Percentiles rank a stretch among this genome's conserved stretches.
Evolutionary conservation across 2,329 filamentous ascomycete genomes (phyloP).

Genomic region (Curvularia sp.): DNA sequence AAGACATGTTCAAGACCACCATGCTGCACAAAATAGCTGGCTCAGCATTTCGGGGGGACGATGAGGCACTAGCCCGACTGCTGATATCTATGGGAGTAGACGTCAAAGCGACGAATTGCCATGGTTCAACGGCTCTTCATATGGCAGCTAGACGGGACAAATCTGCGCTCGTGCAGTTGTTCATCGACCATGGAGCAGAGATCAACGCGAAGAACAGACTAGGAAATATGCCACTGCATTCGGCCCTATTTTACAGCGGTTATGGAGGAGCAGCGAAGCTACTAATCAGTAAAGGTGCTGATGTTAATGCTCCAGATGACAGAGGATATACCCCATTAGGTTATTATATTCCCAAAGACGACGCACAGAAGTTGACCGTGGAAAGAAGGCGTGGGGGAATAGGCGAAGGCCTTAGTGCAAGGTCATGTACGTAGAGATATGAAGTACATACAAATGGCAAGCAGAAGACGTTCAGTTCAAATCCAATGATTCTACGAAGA

Average conservation of each 20-base stretch:
- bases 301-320: not conserved
- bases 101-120: not conserved
- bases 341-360: not conserved
- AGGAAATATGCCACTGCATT: not conserved
- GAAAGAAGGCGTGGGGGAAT: not conserved
- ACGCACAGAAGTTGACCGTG: not conserved
- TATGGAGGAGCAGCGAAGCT: too few relatives aligned
- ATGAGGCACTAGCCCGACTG: not conserved
- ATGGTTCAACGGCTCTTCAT: not conserved
- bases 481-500: not conserved
- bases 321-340: not conserved
- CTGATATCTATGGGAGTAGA: not conserved
- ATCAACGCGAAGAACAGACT: not conserved
- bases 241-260: not conserved
- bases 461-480: not conserved
- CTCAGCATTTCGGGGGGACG: accelerated
- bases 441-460: not conserved
- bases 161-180: not conserved
- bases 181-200: not conserved
- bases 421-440: not conserved
- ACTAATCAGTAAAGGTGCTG: not conserved
- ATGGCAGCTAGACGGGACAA: not conserved
- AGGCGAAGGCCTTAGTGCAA: not conserved
- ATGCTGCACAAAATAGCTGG: not conserved
- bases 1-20: not conserved